Conservation (phyloP, 352 stramenopile species). For the Pythium rhizo-oryzae region DNA sequence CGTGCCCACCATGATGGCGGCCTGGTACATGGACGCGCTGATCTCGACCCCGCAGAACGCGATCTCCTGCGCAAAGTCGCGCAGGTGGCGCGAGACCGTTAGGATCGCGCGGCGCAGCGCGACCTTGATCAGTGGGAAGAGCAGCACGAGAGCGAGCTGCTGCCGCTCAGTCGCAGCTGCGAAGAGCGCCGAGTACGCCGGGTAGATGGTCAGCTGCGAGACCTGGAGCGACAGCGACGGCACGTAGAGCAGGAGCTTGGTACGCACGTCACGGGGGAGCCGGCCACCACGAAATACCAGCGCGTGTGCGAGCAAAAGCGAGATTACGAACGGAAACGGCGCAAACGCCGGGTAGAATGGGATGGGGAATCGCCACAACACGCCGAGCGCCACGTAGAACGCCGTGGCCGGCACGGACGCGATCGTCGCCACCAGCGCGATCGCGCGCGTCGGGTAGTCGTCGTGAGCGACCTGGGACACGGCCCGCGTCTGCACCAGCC, state of each 20-base stretch:
- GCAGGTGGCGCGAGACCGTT: background rate
- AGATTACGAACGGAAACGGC: background rate
- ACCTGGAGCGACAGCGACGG: slow-evolving; percentile 11
- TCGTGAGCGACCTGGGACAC: too few species aligned
- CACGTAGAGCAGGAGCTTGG: slow-evolving; percentile 3
- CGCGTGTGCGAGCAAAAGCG: background rate
- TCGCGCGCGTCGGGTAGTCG: too few species aligned
- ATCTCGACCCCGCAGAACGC: slow-evolving; percentile 9
- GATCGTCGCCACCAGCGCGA: too few species aligned
- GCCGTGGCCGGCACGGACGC: too few species aligned
- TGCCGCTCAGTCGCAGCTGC: background rate
- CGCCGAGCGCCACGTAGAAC: too few species aligned
- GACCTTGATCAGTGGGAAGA: slow-evolving; percentile 16
- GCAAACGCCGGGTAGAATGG: slow-evolving; percentile 11
- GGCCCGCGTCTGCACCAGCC: too few species aligned
- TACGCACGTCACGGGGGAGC: background rate
- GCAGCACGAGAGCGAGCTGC: slow-evolving; percentile 3
- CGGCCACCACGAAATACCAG: slow-evolving; percentile 6
- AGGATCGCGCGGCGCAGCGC: background rate
- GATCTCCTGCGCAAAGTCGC: slow-evolving; percentile 5
- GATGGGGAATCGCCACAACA: slow-evolving; percentile 22
- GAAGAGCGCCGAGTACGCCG: slow-evolving; percentile 11
- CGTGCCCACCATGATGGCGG: slow-evolving; percentile 8
- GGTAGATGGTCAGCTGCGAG: slow-evolving; percentile 21
- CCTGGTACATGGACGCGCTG: slow-evolving; percentile 4